Base-by-base conservation (phyloP, 2,329 filamentous ascomycete species). In the Aspergillus jensenii region DNA sequence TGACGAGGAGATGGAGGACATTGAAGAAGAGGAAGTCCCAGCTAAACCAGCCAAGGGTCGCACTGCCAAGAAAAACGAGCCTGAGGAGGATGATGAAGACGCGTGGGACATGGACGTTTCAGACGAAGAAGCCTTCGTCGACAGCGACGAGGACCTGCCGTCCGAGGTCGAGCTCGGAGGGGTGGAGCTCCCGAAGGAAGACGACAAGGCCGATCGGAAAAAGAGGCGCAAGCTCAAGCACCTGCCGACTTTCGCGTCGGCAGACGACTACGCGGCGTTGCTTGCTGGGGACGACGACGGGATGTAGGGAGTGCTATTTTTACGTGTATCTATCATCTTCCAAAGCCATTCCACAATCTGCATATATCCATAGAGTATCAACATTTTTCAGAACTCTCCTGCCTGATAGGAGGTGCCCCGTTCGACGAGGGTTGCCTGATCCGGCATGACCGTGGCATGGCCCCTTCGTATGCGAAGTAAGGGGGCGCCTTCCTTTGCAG, bases 261-360 rank as follows among this genome's bases (percentile, higher is more conserved):
- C 84, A 33, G 95, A 98, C 55, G 95, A 98, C 73, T 99, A 98
- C 75, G 93, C 92, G 15, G 90, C 89, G 67, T 82, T 96, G 78
- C 76, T 96, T 72, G 90, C 82, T 4, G 84, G 86, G 62, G 90
- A 95, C 52, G 86, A 87, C 61, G 87, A 74, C 45, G 74, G 73
- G 27, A 73, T 75, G 68, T 75, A 66, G 65, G 31, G 12, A n/a
- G 27, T 31, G 9, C 23, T 21, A 46, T n/a, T 14, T 46, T 31
- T 39, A 49, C 33, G n/a, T 41, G 50, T 37, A 41, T 44, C 41
- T 48, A 48, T 23, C n/a, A 27, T 46, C 23, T 27, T 25, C 35
- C 35, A n/a, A 37, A n/a, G 35, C 35, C 35, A 37, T 35, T 21
- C 35, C 6, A 14, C 27, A 14, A 45, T 14, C 45, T 45, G 45